phyloP scores from a whole-genome alignment of 2,329 filamentous ascomycete species.

The Fusarium mundagurra region DNA sequence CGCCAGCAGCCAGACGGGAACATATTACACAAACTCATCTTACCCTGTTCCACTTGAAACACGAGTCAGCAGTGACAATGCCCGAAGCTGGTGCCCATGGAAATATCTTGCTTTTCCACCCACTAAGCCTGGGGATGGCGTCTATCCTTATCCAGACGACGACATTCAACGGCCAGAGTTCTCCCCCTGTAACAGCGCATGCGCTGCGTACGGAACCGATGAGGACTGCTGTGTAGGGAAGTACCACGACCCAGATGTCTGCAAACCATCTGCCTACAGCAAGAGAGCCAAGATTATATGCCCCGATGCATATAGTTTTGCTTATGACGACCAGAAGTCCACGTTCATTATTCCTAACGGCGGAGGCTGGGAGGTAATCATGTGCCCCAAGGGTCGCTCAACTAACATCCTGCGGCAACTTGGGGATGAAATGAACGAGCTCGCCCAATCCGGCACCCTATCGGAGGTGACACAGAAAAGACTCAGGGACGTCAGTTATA shows the following conservation, averaged over 20 bases:
- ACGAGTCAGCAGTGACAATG: slow-evolving; percentile 63
- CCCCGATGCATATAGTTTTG: slow-evolving; percentile 85
- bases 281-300: slow-evolving; percentile 77
- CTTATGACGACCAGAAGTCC: slow-evolving; percentile 67
- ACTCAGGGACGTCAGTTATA: slow-evolving; percentile 49
- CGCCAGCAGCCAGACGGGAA: slow-evolving; percentile 62
- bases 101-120: slow-evolving; percentile 76
- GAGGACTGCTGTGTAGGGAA: slow-evolving; percentile 80
- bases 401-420: slow-evolving; percentile 67
- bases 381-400: slow-evolving; percentile 74
- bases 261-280: slow-evolving; percentile 75
- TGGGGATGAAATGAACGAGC: slow-evolving; percentile 57
- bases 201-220: slow-evolving; percentile 72
- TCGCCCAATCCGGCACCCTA: slow-evolving; percentile 56
- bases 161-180: slow-evolving; percentile 76
- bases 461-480: slow-evolving; percentile 45
- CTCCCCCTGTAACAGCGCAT: slow-evolving; percentile 81
- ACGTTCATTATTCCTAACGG: slow-evolving; percentile 73
- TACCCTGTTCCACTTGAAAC: slow-evolving; percentile 76
- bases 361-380: slow-evolving; percentile 80
- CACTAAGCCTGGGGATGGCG: slow-evolving; percentile 74
- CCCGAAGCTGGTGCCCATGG: slow-evolving; percentile 83
- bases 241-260: slow-evolving; percentile 70
- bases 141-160: slow-evolving; percentile 85
- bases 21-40: slow-evolving; percentile 69